Conservation (phyloP, 163 green algal genomes). For the Scenedesmus sp. region DNA sequence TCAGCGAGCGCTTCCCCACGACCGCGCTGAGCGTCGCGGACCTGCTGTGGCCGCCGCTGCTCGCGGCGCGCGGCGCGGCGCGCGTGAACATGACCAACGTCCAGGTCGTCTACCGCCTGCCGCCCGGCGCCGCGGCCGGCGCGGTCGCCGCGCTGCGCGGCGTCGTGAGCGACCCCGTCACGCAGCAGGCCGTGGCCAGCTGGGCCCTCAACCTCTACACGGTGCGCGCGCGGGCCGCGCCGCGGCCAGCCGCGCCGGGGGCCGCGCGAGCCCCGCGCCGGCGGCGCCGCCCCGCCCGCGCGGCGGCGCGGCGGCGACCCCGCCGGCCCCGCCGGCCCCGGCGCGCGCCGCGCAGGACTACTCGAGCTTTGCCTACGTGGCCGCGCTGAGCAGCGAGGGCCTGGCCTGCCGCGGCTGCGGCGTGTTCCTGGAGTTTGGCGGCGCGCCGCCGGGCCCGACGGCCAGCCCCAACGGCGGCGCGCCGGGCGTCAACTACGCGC, state of each 20-base stretch:
- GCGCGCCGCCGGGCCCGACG: not conserved
- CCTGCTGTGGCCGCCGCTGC: too few species aligned
- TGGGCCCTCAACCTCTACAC: slow-evolving; percentile 1
- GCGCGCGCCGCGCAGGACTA: slow-evolving; percentile 17
- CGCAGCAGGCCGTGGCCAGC: not conserved
- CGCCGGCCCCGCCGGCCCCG: too few species aligned
- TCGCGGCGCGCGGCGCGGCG: not conserved
- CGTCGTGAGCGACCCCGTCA: not conserved
- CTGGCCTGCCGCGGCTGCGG: not conserved
- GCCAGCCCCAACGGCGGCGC: not conserved
- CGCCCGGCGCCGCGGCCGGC: not conserved
- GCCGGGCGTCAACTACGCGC: not conserved
- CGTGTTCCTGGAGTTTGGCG: slow-evolving; percentile 1
- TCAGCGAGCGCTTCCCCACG: not conserved
- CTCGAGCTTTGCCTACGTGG: not conserved
- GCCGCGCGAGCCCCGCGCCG: too few species aligned
- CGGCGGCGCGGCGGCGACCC: too few species aligned
- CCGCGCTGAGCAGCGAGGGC: too few species aligned
- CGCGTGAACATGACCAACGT: not conserved
- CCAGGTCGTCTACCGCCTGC: not conserved
- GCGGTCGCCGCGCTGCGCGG: not conserved
- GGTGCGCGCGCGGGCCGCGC: not conserved
- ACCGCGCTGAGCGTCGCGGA: not conserved
- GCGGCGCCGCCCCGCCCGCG: too few species aligned
- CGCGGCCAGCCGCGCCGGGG: too few species aligned